Base-by-base conservation (phyloP, 805 yeast species). In the Lachancea kluyveri region DNA sequence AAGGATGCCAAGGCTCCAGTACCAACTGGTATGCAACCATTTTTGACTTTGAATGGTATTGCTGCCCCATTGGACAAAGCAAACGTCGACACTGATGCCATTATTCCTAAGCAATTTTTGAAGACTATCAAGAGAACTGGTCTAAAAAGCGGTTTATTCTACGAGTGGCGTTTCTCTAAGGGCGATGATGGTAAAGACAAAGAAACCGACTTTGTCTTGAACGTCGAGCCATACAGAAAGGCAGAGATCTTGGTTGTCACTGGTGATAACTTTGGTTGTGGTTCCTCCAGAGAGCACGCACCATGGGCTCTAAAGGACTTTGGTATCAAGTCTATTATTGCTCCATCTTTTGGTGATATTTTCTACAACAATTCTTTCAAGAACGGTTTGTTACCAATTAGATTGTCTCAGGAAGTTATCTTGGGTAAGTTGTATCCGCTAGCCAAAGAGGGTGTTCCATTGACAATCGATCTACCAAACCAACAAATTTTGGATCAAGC, bases 271-370 rank as follows among this genome's bases (percentile, higher is more conserved):
- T 92, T 92, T 57, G 98, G 98, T 46, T 92, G 98, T 68, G 98
- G 98, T 52, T 88, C 96, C 24, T 88, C 96, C 2, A 85, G 98
- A 73, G 98, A 92, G 63, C 98, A 92, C 54, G 98, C 98, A 20
- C 97, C 98, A 37, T 92, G 98, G 98, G 97, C 98, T 2, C 72
- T 92, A 46, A 88, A 87, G 52, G 98, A 92, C 64, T 92, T 92
- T 53, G 98, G 98, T 62, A 87, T 92, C 61, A 80, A 83, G 61
- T 80, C 90, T 42, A 83, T 92, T 54, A 88, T 92, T 60, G 97
- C 97, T 5, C 98, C 97, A 36, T 87, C 96, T 1, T 92, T 90
- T 49, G 98, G 97, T 60, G 98, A 92, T 64, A 92, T 92, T 50
- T 92, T 92, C 71, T 88, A 85, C 76, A 92, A 84, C 68, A 92